Base-by-base conservation (phyloP, 306 rosid genomes). In the Canavalia gladiata region DNA sequence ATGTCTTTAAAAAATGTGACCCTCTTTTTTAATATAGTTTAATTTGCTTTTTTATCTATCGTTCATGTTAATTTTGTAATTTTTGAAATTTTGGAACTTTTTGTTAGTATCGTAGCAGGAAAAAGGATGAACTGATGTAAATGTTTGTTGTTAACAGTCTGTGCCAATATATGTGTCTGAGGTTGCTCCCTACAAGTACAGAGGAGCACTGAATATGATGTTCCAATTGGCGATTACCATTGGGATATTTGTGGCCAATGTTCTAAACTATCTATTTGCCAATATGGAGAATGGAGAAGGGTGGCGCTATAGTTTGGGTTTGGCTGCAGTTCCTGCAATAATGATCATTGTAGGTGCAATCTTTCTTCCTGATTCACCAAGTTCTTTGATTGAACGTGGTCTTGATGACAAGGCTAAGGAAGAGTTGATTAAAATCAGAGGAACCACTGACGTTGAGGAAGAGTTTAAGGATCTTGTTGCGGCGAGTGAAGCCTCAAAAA, bases 171-270 rank as follows among this genome's bases (percentile, higher is more conserved):
- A 66, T 7, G 6, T 66, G n/a, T 39, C 72, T 0, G 72, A 66
- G 35, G 72, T 66, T 41, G 72, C 72, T 39, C 72, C 72, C 6
- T 41, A 41, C 34, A 66, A 41, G 6, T 66, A 41, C 3, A 66
- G 72, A 66, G 72, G 51, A 7, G 51, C 72, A 6, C 72, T 66
- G 0, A 66, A 66, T 34, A 41, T 66, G 72, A 66, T 66, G 51
- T 66, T 66, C 6, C 51, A 66, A 18, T n/a, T 65, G 7, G 12
- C 33, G 0, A 65, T 65, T 2, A 65, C 70, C 0, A 65, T 65
- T 13, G 70, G 70, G 0, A 37, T 65, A 0, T 65, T 65, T n/a
- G 70, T 37, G 6, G 70, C 70, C 1, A 65, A 65, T 39, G 12
- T 65, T 1, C 6, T 65, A 3, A 65, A 65, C 50, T 65, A 65